Base-by-base conservation (phyloP, 306 rosid genomes). In the Spatholobus suberectus region DNA sequence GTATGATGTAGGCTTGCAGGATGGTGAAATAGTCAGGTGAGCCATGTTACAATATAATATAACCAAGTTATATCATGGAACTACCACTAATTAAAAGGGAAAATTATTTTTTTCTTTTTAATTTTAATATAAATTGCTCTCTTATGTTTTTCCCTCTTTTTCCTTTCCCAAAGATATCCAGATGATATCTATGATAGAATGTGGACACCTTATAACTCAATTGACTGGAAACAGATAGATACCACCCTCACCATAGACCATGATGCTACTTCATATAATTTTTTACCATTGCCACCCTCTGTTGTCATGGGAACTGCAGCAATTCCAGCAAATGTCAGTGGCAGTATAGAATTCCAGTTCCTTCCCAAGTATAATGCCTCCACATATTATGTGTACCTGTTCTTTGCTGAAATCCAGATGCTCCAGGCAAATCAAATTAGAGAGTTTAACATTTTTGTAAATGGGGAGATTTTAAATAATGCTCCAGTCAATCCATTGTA, bases 121-220 rank as follows among this genome's bases (percentile, higher is more conserved):
- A n/a, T n/a, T n/a, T 43, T 40, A 69, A 38, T 81, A 34, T 29
- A 41, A 41, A 37, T 24, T 58, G 66, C 6, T 52, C 59, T 12
- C 66, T 8, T 52, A 15, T 52, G n/a, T 49, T 46, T 61, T 47
- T 8, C 11, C 24, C 27, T 20, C 15, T 24, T 75, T 75, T 59
- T 47, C 1, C 26, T 57, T 70, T 59, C 5, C 4, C 69, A 34
- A 68, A 86, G 89, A 76, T 83, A 75, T 78, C 89, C 89, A 27
- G 83, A 83, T 71, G 89, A 83, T 84, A 20, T n/a, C 34, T 76
- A 83, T 83, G 89, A 87, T 63, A 81, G 89, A 76, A 83, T 46
- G 37, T 83, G 87, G 89, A 83, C 81, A 38, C 83, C 85, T 26
- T 71, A 75, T 76, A 80, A 44, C 81, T 80, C 85, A 83, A 21